Conservation (phyloP, 805 yeast genomes). For the Kuraishia floccosa region DNA sequence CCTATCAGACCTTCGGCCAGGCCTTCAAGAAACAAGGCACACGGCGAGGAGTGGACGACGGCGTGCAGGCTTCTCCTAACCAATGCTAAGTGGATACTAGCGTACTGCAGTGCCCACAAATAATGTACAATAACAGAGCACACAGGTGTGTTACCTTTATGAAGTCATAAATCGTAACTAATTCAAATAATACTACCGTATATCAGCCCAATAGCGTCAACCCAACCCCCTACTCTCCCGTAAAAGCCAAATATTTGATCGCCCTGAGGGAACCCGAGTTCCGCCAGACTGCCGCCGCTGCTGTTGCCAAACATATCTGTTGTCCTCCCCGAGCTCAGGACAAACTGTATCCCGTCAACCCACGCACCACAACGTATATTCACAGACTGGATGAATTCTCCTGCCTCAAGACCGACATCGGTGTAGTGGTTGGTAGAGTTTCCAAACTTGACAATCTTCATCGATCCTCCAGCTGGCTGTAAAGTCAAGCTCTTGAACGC, state of each 20-base stretch:
- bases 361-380: constrained; percentile 70
- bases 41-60: constrained; percentile 78
- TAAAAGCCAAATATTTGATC: constrained; percentile 53
- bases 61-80: constrained; percentile 78
- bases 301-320: constrained; percentile 56
- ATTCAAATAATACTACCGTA: no score
- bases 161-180: no score
- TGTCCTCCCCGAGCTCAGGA: constrained; percentile 43
- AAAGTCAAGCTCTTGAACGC: constrained; percentile 4
- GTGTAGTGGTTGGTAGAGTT: constrained; percentile 37
- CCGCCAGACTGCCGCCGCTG: constrained; percentile 53
- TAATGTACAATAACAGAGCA: no score
- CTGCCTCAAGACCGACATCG: constrained; percentile 42
- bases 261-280: constrained; percentile 55
- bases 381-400: constrained; percentile 52
- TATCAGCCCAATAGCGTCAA: constrained; percentile 61
- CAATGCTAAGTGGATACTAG: constrained; percentile 74
- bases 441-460: constrained; percentile 27
- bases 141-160: no score
- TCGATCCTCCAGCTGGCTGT: background rate
- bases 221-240: constrained; percentile 64
- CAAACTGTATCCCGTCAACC: constrained; percentile 79
- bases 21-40: no score
- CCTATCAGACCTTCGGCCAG: constrained; percentile 60
- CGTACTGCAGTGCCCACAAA: constrained; percentile 51